phyloP scores from a whole-genome alignment of 331 rosid species.

The Malus hybrid region DNA sequence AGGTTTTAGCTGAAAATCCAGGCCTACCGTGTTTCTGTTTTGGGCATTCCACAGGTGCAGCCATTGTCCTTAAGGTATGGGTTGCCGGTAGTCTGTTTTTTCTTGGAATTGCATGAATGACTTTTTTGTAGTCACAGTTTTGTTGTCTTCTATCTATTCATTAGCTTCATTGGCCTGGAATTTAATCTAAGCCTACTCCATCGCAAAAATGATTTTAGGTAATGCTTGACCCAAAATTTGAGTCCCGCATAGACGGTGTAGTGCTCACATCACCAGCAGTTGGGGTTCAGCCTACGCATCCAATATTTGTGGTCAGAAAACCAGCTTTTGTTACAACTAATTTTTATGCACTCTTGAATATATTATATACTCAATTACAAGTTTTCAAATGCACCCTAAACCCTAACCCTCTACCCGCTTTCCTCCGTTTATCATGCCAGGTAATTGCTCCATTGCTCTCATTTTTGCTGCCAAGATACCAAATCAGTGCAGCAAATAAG shows the following conservation, averaged over 20 bases:
- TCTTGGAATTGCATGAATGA: not conserved
- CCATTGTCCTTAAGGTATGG: slow-evolving; percentile 64
- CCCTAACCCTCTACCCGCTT: not conserved
- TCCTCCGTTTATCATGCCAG: slow-evolving; percentile 19
- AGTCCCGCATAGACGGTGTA: slow-evolving; percentile 53
- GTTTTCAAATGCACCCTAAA: not conserved
- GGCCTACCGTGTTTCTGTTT: slow-evolving; percentile 80
- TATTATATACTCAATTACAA: not conserved
- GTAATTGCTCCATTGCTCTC: slow-evolving; percentile 70
- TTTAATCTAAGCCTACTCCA: not conserved
- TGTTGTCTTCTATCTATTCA: not conserved
- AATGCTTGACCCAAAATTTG: slow-evolving; percentile 64
- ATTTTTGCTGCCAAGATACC: slow-evolving; percentile 56
- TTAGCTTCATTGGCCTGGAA: not conserved
- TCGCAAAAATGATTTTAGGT: slow-evolving; percentile 35
- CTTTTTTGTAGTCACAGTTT: not conserved
- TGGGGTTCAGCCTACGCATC: slow-evolving; percentile 78
- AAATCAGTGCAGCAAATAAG: slow-evolving; percentile 55
- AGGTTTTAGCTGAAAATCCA: slow-evolving; percentile 53
- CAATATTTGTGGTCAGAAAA: slow-evolving; percentile 56
- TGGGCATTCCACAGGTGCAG: slow-evolving; percentile 93
- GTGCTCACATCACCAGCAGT: slow-evolving; percentile 86
- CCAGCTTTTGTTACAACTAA: not conserved
- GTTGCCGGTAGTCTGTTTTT: not conserved
- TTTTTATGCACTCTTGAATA: not conserved